Evolutionary conservation across 2,329 filamentous ascomycete genomes (phyloP).

Genomic region (Beauveria australis): DNA sequence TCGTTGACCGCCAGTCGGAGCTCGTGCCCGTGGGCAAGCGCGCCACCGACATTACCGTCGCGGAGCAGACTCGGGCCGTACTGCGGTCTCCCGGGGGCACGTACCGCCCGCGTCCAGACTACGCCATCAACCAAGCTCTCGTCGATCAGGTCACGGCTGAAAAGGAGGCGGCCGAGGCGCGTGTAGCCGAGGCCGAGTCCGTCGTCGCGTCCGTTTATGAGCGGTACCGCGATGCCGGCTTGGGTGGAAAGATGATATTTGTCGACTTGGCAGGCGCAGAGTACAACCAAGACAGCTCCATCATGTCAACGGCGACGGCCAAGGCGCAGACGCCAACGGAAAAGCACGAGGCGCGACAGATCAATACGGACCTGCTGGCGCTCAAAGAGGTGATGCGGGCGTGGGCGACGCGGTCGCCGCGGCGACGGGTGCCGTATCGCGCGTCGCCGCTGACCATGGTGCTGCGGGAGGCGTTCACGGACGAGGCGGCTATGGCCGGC

Average conservation of each 20-base stretch:
- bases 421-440: conserved; percentile 30
- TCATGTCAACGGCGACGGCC: conserved; percentile 7
- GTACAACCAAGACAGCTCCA: conserved; percentile 26
- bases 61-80: conserved; percentile 18
- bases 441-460: conserved; percentile 36
- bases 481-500: conserved; percentile 3
- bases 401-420: conserved; percentile 19
- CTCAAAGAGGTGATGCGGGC: conserved; percentile 39
- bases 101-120: conserved; percentile 27
- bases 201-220: conserved; percentile 19
- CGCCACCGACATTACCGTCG: conserved; percentile 15
- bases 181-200: conserved; percentile 26
- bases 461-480: conserved; percentile 28
- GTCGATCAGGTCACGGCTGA: conserved; percentile 31
- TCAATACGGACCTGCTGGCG: conserved; percentile 36
- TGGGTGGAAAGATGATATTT: conserved; percentile 35
- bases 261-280: conserved; percentile 38
- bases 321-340: conserved; percentile 29
- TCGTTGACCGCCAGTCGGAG: conserved; percentile 34
- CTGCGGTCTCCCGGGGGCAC: conserved; percentile 24
- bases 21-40: conserved; percentile 30
- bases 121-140: conserved; percentile 25
- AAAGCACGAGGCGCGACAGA: conserved; percentile 32
- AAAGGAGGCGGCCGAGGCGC: conserved; percentile 27
- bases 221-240: conserved; percentile 12